Percentiles rank a stretch among this genome's conserved stretches.
phyloP scores from a whole-genome alignment of 1,284 basidiomycete genomes.

The Pyrrhoderma lamaoense region DNA sequence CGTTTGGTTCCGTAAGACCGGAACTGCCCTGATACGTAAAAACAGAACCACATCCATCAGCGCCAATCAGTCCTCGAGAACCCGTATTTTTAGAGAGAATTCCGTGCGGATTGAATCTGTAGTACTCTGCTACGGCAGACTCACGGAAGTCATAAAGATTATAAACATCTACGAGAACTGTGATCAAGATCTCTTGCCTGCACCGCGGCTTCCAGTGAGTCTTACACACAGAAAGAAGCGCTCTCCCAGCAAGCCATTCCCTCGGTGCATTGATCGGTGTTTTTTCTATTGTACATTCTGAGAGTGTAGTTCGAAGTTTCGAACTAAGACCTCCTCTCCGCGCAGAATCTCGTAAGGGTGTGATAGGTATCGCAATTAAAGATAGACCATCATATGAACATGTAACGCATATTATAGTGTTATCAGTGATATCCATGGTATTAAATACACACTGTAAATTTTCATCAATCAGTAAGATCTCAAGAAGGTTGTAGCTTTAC shows the following conservation, averaged over 20 bases:
- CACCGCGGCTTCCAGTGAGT: slow-evolving; percentile 1
- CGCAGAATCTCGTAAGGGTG: neutral
- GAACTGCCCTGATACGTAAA: neutral
- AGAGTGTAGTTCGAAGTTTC: neutral
- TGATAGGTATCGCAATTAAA: slow-evolving; percentile 1
- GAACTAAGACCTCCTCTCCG: too few species aligned
- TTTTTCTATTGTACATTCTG: neutral
- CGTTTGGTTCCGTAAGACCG: neutral
- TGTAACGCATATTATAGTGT: slow-evolving; percentile 3
- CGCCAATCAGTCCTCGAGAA: neutral
- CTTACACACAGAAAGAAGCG: slow-evolving; percentile 4
- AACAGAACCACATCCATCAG: too few species aligned
- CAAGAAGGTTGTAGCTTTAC: too few species aligned
- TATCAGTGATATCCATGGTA: slow-evolving; percentile 6
- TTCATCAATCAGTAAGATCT: neutral
- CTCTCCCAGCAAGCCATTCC: slow-evolving; percentile 3
- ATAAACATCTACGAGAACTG: slow-evolving; percentile 10
- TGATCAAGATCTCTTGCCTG: slow-evolving; percentile 1
- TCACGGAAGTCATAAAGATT: slow-evolving; percentile 1
- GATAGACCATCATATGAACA: neutral
- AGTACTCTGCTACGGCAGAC: neutral
- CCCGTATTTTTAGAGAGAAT: neutral
- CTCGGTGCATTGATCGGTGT: neutral
- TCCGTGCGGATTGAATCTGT: neutral
- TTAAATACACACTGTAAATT: slow-evolving; percentile 6